A percentile compares a stretch with the other conserved stretches of the same genome.
Conservation (phyloP, 1,139 yeast species). For the Hyphopichia wangnamkhiaoensis region DNA sequence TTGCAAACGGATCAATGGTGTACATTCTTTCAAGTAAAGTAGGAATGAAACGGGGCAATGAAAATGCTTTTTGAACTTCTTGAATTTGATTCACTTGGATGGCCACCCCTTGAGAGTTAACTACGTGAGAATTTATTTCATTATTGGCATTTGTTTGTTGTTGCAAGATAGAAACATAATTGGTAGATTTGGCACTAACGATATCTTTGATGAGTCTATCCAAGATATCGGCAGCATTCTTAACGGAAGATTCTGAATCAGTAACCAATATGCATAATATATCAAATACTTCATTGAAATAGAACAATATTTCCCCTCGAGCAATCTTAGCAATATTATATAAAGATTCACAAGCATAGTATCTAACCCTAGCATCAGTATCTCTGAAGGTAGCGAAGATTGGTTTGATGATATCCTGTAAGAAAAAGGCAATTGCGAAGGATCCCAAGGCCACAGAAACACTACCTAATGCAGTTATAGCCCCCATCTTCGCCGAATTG, state of each 20-base stretch:
- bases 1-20: constrained; percentile 88
- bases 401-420: constrained; percentile 88
- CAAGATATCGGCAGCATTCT: constrained; percentile 92
- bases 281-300: constrained; percentile 93
- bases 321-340: constrained; percentile 97
- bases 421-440: constrained; percentile 56
- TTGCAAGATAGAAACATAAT: constrained; percentile 79
- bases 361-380: constrained; percentile 93
- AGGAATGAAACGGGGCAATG: constrained; percentile 87
- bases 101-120: constrained; percentile 53
- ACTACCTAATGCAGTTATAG: constrained; percentile 52
- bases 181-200: constrained; percentile 92
- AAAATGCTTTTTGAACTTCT: constrained; percentile 74
- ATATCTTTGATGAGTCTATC: constrained; percentile 92
- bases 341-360: constrained; percentile 94
- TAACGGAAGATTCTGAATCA: constrained; percentile 88
- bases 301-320: constrained; percentile 86
- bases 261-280: constrained; percentile 88
- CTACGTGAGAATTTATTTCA: constrained; percentile 45
- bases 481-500: constrained; percentile 51
- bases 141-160: constrained; percentile 37
- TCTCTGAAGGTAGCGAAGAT: constrained; percentile 95
- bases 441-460: constrained; percentile 52
- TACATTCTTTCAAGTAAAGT: constrained; percentile 86
- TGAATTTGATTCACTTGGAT: constrained; percentile 63